Percentiles rank a stretch among this genome's conserved stretches.
These are phyloP conservation scores for Penicillium parvum DNA, from an alignment of 495 filamentous ascomycete species.

Conservation along the genomic window DNA sequence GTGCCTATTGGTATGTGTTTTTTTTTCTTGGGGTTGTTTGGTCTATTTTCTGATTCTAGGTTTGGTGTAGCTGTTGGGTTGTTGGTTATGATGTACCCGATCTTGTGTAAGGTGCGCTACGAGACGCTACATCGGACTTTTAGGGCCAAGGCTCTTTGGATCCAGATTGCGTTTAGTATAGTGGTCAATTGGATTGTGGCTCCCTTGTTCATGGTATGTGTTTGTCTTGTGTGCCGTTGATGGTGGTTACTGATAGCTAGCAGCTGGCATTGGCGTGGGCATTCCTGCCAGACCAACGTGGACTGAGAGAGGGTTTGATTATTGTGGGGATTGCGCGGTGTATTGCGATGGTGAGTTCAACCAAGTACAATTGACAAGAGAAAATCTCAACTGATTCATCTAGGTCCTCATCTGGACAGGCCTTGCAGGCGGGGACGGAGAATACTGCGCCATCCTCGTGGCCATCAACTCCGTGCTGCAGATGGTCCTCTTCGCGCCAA, in stretches of 20 bases:
- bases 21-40: not conserved
- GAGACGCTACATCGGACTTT: slow-evolving; percentile 72
- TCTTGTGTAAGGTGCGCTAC: slow-evolving; percentile 84
- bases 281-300: slow-evolving; percentile 66
- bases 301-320: slow-evolving; percentile 65
- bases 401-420: slow-evolving; percentile 74
- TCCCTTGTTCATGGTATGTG: slow-evolving; percentile 74
- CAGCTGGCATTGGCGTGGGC: slow-evolving; percentile 68
- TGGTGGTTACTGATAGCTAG: not conserved
- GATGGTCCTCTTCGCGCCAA: slow-evolving; percentile 77
- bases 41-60: not conserved
- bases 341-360: slow-evolving; percentile 68
- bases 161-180: slow-evolving; percentile 74
- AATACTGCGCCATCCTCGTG: slow-evolving; percentile 87
- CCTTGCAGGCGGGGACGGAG: slow-evolving; percentile 67
- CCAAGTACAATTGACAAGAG: not conserved
- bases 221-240: not conserved
- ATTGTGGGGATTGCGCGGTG: slow-evolving; percentile 72
- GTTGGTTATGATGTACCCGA: slow-evolving; percentile 92
- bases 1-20: slow-evolving; percentile 63
- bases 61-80: slow-evolving; percentile 64
- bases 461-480: slow-evolving; percentile 83
- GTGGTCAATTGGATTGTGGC: slow-evolving; percentile 84
- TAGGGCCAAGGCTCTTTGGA: slow-evolving; percentile 60
- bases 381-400: not conserved